phyloP scores from a whole-genome alignment of 179 eudicot genomes.

The Gypsophila paniculata region DNA sequence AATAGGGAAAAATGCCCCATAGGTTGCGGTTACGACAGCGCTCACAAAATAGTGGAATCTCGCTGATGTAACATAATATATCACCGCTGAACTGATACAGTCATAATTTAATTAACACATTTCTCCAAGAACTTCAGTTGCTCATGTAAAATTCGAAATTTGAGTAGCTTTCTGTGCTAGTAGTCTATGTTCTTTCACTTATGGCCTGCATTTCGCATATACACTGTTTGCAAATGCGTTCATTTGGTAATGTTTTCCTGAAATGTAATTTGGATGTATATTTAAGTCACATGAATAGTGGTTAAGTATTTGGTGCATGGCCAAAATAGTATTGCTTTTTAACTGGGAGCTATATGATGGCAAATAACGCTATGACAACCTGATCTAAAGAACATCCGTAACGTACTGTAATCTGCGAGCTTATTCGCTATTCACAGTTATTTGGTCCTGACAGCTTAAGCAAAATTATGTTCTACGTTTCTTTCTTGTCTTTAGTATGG shows the following conservation, averaged over 20 bases:
- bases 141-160: background rate
- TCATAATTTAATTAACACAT: no score
- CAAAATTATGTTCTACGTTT: background rate
- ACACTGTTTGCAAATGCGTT: background rate
- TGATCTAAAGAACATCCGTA: background rate
- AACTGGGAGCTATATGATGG: no score
- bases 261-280: background rate
- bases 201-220: no score
- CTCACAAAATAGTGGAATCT: background rate
- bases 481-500: background rate
- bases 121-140: no score
- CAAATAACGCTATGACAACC: background rate
- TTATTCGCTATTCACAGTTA: background rate
- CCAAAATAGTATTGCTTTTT: background rate
- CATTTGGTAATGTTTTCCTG: background rate
- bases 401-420: background rate
- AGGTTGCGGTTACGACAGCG: background rate
- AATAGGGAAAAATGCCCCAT: background rate
- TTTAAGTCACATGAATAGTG: background rate
- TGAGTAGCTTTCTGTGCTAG: background rate
- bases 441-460: background rate
- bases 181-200: no score
- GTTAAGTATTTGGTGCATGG: background rate
- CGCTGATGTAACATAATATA: background rate
- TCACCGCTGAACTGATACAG: no score